phyloP scores from a whole-genome alignment of 139 green algal genomes.

The Chlorella vulgaris region DNA sequence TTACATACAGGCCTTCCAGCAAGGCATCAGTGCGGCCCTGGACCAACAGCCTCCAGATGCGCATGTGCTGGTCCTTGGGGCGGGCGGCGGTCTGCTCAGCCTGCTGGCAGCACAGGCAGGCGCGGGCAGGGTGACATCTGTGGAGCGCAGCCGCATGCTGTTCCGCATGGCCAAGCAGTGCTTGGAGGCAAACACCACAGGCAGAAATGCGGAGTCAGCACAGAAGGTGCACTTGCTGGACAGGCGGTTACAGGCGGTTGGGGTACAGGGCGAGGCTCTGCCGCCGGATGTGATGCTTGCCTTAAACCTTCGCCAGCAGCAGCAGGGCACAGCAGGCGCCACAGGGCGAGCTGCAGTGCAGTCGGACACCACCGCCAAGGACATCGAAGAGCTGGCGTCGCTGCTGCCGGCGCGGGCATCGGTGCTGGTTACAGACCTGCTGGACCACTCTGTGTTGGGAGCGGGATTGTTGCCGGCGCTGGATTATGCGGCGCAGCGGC shows the following conservation, averaged over 20 bases:
- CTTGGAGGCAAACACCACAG: slow-evolving; percentile 43
- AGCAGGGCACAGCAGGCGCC: not conserved
- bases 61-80: slow-evolving; percentile 54
- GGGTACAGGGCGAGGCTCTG: slow-evolving; percentile 9
- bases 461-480: slow-evolving; percentile 51
- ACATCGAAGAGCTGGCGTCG: not conserved
- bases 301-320: not conserved
- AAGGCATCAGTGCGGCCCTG: not conserved
- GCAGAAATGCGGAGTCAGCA: not conserved
- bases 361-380: too few species aligned
- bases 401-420: slow-evolving; percentile 46
- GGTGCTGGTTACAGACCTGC: slow-evolving; percentile 64
- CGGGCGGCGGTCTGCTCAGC: slow-evolving; percentile 48
- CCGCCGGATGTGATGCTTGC: slow-evolving; percentile 6
- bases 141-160: slow-evolving; percentile 64
- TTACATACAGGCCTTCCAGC: slow-evolving; percentile 7
- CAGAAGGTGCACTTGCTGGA: slow-evolving; percentile 8
- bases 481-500: slow-evolving; percentile 52
- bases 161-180: slow-evolving; percentile 70
- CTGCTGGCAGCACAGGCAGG: slow-evolving; percentile 54
- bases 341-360: not conserved
- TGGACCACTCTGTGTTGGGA: slow-evolving; percentile 68
- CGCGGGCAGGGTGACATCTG: slow-evolving; percentile 36
- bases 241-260: slow-evolving; percentile 22
- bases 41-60: slow-evolving; percentile 6